These are phyloP conservation scores for Grosmannia serpens DNA, from an alignment of 2,329 filamentous ascomycete genomes.

Conservation along the genomic window DNA sequence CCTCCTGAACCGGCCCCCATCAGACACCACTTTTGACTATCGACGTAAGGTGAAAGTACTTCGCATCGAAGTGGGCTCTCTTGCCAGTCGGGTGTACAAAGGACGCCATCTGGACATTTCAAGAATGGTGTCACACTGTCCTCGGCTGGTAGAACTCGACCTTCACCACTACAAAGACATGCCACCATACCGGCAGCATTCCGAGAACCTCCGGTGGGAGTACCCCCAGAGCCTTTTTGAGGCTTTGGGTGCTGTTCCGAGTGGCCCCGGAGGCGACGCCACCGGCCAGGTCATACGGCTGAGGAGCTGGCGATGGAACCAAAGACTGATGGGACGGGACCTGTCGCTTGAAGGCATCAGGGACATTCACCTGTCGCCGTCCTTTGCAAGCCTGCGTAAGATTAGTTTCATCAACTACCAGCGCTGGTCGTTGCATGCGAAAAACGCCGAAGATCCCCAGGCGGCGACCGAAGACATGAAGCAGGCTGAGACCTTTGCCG, in stretches of 20 bases:
- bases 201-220: constrained; percentile 51
- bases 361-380: constrained; percentile 39
- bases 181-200: constrained; percentile 51
- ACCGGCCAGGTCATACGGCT: constrained; percentile 16
- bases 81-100: constrained; percentile 39
- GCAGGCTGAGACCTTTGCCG: constrained; percentile 27
- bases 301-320: constrained; percentile 51
- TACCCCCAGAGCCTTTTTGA: constrained; percentile 57
- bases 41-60: constrained; percentile 59
- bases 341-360: constrained; percentile 37
- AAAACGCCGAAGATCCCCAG: constrained; percentile 30
- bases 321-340: constrained; percentile 35
- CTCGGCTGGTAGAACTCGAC: constrained; percentile 57
- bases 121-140: constrained; percentile 50
- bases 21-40: constrained; percentile 48
- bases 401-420: constrained; percentile 55
- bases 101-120: constrained; percentile 32
- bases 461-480: constrained; percentile 23
- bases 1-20: constrained; percentile 42
- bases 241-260: constrained; percentile 39
- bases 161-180: constrained; percentile 60
- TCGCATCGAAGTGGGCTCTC: constrained; percentile 53
- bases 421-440: constrained; percentile 34
- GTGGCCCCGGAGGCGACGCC: too few species aligned
- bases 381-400: constrained; percentile 45